A percentile compares a stretch with the other conserved stretches of the same genome.
These are phyloP conservation scores for peach (Prunus persica) DNA, from an alignment of 306 rosid genomes.

Conservation along the genomic window Prunus_persica_NCBIv2 NC_034014.1:11315001-11315500, in stretches of 20 bases:
- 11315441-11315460: slow-evolving; percentile 11
- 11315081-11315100: too few relatives aligned
- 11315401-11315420: slow-evolving; percentile 50
- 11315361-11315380: slow-evolving; percentile 44
- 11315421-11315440: slow-evolving; percentile 29
- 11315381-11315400: slow-evolving; percentile 41
- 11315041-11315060: neutral
- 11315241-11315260: slow-evolving; percentile 49
- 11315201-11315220: neutral
- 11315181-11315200: slow-evolving; percentile 9
- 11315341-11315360: slow-evolving; percentile 49
- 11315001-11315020: too few relatives aligned
- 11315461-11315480: slow-evolving; percentile 1
- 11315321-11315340: slow-evolving; percentile 38
- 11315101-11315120: neutral
- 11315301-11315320: slow-evolving; percentile 49
- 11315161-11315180: slow-evolving; percentile 15
- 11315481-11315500: slow-evolving; percentile 13
- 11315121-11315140: neutral
- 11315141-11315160: neutral
- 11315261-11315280: slow-evolving; percentile 38
- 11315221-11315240: slow-evolving; percentile 29
- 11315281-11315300: slow-evolving; percentile 36
- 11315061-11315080: neutral
- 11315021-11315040: too few relatives aligned